Base-by-base conservation (phyloP, 2,329 filamentous ascomycete genomes). In the Cladorrhinum sp. region DNA sequence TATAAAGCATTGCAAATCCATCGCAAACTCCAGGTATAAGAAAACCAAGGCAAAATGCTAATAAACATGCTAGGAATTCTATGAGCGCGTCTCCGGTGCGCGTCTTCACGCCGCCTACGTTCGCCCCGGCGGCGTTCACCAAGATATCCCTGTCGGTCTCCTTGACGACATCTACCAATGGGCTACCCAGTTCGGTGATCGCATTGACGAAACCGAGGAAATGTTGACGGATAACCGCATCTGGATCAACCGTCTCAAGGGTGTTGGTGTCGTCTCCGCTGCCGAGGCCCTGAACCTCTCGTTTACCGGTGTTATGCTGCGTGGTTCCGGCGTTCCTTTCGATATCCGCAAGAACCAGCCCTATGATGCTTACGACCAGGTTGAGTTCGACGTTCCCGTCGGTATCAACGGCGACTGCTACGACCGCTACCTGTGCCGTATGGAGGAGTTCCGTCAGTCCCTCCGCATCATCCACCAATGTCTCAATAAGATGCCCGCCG, bases 151-250 rank as follows among this genome's bases (percentile, higher is more conserved):
- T 27, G 73, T 96, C 62, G 95, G 95, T 67, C 87, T 99, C 50
- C 87, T 99, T 55, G 96, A 99, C 75, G 95, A 99, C 74, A 99
- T 99, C 72, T 98, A 99, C 81, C 93, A 98, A 79, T 99, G 95
- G 95, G 95, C 95, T 16, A 99, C 95, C 61, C 95, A 99, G 77
- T 99, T 99, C 72, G 91, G 92, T 71, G 95, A 99, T 81, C 92
- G 95, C 69, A 95, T 99, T 71, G 95, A 99, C 75, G 95, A 99
- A 78, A 98, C 95, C 58, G 95, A 99, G 77, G 95, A 99, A 77
- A 90, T 99, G 80, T 85, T 99, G 69, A 99, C 95, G 48, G 95
- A 99, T 77, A 99, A 99, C 85, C 92, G 96, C 74, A 98, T 99
- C 81, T 99, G 96, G 96, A 93, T 96, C 70, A 89, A 92, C 71